Evolutionary conservation across 306 rosid species (phyloP).

Genomic region (Fragaria nilgerrensis): DNA sequence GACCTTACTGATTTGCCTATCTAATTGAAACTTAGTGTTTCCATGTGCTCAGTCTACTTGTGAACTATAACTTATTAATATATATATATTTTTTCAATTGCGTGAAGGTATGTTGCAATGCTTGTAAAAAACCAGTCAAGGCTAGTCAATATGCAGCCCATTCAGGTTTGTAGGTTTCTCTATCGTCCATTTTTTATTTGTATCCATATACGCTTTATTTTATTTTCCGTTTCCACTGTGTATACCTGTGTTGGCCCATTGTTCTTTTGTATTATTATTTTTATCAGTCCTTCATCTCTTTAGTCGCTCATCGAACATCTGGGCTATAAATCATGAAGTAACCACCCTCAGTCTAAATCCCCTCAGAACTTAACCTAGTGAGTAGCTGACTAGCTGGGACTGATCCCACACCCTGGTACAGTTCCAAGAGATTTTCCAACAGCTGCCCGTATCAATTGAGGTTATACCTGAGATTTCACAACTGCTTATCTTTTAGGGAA

Average conservation of each 20-base stretch:
- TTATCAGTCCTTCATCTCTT: neutral
- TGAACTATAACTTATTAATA: slow-evolving; percentile 22
- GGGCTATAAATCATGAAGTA: neutral
- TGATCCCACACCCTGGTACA: neutral
- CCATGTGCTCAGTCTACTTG: slow-evolving; percentile 18
- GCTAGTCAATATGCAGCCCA: slow-evolving; percentile 78
- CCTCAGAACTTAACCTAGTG: neutral
- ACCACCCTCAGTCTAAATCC: neutral
- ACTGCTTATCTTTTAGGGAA: neutral
- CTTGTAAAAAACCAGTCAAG: slow-evolving; percentile 88
- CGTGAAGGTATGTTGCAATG: slow-evolving; percentile 84
- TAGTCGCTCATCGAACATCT: neutral
- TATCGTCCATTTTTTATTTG: neutral
- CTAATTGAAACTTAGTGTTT: neutral
- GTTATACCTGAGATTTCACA: neutral
- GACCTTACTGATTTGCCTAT: neutral
- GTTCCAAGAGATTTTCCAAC: neutral
- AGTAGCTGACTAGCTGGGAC: neutral
- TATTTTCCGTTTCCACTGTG: neutral
- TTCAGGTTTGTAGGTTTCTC: slow-evolving; percentile 62
- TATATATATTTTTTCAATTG: slow-evolving; percentile 17
- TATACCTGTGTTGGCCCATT: neutral
- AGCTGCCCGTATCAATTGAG: neutral
- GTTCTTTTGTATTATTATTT: neutral
- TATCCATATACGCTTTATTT: neutral